Evolutionary conservation across 2,329 filamentous ascomycete genomes (phyloP).

Genomic region (Annulohypoxylon truncatum): DNA sequence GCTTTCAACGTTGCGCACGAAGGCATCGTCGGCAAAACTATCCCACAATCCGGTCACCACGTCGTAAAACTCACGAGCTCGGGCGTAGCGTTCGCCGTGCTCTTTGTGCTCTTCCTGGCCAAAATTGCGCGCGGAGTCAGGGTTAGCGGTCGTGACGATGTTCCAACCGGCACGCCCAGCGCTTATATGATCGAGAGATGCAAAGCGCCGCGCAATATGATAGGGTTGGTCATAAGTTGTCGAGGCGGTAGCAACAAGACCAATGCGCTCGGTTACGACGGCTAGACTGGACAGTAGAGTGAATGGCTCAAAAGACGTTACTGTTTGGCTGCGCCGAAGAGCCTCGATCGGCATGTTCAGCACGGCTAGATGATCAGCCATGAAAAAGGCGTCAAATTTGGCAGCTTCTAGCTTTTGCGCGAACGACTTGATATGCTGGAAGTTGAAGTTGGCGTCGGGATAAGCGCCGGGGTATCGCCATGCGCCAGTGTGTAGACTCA

Average conservation of each 20-base stretch:
- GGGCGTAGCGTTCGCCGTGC: constrained; percentile 62
- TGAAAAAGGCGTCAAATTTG: constrained; percentile 68
- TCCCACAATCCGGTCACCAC: constrained; percentile 66
- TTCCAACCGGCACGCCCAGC: constrained; percentile 65
- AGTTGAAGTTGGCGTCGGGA: constrained; percentile 69
- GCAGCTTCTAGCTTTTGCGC: constrained; percentile 65
- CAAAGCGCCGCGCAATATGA: constrained; percentile 64
- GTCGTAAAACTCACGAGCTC: constrained; percentile 64
- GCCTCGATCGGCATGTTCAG: constrained; percentile 68
- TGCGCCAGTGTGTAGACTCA: constrained; percentile 66
- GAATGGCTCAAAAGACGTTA: constrained; percentile 68
- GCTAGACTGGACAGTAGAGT: constrained; percentile 63
- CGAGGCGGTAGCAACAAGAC: constrained; percentile 64
- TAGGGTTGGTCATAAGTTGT: constrained; percentile 67
- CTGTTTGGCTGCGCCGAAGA: constrained; percentile 67
- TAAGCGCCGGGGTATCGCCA: constrained; percentile 67
- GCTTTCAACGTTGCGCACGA: constrained; percentile 59
- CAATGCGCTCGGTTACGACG: constrained; percentile 60
- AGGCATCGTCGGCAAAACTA: constrained; percentile 66
- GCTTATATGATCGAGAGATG: constrained; percentile 64
- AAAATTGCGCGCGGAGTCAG: constrained; percentile 65
- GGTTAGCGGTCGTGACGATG: constrained; percentile 65
- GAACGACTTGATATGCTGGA: constrained; percentile 63
- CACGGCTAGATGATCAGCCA: constrained; percentile 66
- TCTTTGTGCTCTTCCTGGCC: constrained; percentile 62